Conservation (phyloP, 2,329 filamentous ascomycete genomes). For the Botrytis galanthina region DNA sequence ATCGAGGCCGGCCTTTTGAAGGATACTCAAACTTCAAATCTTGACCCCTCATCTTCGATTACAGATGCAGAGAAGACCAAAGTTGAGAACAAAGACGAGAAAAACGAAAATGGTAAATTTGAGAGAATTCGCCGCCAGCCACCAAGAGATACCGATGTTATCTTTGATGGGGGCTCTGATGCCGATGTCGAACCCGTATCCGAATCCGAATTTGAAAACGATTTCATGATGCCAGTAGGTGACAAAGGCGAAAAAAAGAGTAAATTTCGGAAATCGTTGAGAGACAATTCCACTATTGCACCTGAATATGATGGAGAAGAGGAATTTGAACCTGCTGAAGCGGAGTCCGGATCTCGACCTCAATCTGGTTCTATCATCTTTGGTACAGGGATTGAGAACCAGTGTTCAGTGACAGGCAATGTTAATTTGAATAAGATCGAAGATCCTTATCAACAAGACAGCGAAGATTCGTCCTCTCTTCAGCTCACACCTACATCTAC, state of each 20-base stretch:
- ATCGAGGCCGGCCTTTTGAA: accelerated
- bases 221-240: background rate
- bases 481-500: background rate
- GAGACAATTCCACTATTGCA: background rate
- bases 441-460: background rate
- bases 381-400: background rate
- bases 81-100: background rate
- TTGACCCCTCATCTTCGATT: background rate
- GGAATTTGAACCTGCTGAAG: background rate
- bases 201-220: background rate
- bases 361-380: background rate
- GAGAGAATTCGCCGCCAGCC: background rate
- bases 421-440: background rate
- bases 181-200: background rate
- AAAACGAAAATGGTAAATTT: background rate
- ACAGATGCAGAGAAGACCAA: background rate
- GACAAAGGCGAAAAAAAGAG: background rate
- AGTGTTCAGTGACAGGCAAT: background rate
- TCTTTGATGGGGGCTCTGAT: background rate
- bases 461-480: background rate
- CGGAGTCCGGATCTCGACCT: background rate
- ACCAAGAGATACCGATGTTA: background rate
- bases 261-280: background rate
- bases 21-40: background rate
- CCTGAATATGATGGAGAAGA: background rate